phyloP scores from a whole-genome alignment of 345 rosid genomes.

The Rhizophora mangle region DNA sequence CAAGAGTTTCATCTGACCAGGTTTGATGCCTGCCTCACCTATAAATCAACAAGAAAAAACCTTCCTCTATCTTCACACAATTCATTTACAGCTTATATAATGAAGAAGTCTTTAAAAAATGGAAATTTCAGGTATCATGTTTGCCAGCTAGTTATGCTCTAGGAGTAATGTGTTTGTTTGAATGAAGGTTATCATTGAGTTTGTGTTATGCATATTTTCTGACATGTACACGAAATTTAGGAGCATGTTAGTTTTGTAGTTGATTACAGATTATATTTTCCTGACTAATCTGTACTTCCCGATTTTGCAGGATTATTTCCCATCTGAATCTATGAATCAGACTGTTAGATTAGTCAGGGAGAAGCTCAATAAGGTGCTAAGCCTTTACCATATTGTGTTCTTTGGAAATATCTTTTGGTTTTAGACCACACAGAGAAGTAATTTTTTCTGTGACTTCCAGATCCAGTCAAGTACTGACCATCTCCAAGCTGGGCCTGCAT shows the following conservation, averaged over 20 bases:
- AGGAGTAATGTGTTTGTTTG: too few relatives aligned
- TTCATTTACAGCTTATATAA: background rate
- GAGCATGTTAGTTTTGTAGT: background rate
- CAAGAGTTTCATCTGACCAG: conserved; percentile 71
- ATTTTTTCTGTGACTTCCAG: conserved; percentile 28
- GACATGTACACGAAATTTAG: background rate
- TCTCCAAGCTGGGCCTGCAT: conserved; percentile 41
- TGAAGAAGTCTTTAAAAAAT: too few relatives aligned
- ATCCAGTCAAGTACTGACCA: conserved; percentile 54
- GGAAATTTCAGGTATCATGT: too few relatives aligned
- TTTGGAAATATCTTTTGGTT: background rate
- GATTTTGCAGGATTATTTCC: conserved; percentile 64
- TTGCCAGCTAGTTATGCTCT: too few relatives aligned
- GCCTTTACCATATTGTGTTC: background rate
- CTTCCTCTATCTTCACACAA: background rate
- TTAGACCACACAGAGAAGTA: background rate
- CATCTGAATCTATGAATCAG: conserved; percentile 75
- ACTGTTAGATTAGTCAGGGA: conserved; percentile 68
- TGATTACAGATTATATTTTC: background rate
- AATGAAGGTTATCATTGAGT: too few relatives aligned
- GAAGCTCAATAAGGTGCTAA: conserved; percentile 73
- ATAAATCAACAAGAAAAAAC: background rate
- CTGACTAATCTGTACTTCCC: background rate
- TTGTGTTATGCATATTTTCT: too few relatives aligned
- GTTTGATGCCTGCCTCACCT: conserved; percentile 27